Evolutionary conservation across 352 stramenopile species (phyloP).

Genomic region (Thalassiosira sp.): DNA sequence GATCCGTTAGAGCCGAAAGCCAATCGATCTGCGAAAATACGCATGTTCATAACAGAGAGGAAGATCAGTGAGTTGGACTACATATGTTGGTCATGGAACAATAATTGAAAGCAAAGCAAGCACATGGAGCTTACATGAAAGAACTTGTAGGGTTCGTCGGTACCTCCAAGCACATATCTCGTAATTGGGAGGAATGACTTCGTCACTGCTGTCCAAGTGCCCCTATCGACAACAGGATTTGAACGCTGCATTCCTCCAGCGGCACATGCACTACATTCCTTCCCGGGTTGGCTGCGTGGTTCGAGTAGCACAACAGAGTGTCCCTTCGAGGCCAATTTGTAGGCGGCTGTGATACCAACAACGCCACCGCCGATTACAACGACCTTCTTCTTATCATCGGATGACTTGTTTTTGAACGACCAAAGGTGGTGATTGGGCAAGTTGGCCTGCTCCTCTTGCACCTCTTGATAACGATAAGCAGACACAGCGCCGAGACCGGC

Average conservation of each 20-base stretch:
- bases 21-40: no score
- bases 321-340: slow-evolving; percentile 32
- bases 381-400: slow-evolving; percentile 19
- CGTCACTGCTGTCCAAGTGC: slow-evolving; percentile 28
- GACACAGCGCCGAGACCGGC: background rate
- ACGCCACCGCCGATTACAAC: slow-evolving; percentile 47
- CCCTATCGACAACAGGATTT: slow-evolving; percentile 39
- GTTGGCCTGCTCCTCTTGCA: slow-evolving; percentile 6
- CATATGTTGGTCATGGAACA: no score
- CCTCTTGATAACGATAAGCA: slow-evolving; percentile 12
- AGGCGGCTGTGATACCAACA: slow-evolving; percentile 36
- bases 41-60: no score
- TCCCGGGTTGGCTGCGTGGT: slow-evolving; percentile 5
- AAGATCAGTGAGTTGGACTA: no score
- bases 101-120: no score
- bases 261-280: slow-evolving; percentile 49
- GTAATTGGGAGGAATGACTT: slow-evolving; percentile 20
- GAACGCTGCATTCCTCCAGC: slow-evolving; percentile 46
- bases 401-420: background rate
- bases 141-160: slow-evolving; percentile 23
- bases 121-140: no score
- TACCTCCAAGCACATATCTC: slow-evolving; percentile 5
- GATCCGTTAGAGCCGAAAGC: slow-evolving; percentile 27
- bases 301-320: slow-evolving; percentile 40
- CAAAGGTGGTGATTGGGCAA: slow-evolving; percentile 11